These are phyloP conservation scores for Acorus gramineus DNA, from an alignment of 106 monocot species.

Conservation along the genomic window DNA sequence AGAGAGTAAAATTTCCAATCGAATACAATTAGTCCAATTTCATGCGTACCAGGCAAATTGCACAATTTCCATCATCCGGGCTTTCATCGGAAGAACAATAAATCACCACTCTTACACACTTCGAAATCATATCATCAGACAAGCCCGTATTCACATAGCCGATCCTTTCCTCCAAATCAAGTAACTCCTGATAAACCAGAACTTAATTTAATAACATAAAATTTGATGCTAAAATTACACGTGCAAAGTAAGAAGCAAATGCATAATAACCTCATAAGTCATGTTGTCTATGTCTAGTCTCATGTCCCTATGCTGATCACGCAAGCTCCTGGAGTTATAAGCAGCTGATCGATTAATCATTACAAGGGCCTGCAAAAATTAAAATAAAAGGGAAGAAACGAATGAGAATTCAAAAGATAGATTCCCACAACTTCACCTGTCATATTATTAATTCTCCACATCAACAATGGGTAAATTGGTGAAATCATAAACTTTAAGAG, in stretches of 20 bases:
- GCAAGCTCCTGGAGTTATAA: constrained; percentile 12
- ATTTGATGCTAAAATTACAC: background rate
- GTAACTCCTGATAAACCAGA: constrained; percentile 37
- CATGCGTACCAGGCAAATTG: constrained; percentile 54
- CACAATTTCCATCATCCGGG: constrained; percentile 21
- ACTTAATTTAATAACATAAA: background rate
- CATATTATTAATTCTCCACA: no score
- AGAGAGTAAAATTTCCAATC: no score
- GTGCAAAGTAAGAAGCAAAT: background rate
- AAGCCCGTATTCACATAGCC: constrained; percentile 58
- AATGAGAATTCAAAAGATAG: no score
- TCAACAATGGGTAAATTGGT: no score
- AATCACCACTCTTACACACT: constrained; percentile 23
- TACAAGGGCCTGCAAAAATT: constrained; percentile 14
- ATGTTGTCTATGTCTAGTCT: constrained; percentile 55
- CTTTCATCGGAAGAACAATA: constrained; percentile 4
- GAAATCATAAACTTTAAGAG: no score
- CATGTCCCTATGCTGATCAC: constrained; percentile 46
- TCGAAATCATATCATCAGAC: constrained; percentile 29
- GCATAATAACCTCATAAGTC: constrained; percentile 44
- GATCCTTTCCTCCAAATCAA: constrained; percentile 68
- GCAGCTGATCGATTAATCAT: constrained; percentile 9
- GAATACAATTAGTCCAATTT: background rate
- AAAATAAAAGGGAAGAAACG: background rate
- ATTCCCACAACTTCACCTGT: no score